Conservation (phyloP, 1,139 yeast genomes). For the Yamadazyma triangularis region DNA sequence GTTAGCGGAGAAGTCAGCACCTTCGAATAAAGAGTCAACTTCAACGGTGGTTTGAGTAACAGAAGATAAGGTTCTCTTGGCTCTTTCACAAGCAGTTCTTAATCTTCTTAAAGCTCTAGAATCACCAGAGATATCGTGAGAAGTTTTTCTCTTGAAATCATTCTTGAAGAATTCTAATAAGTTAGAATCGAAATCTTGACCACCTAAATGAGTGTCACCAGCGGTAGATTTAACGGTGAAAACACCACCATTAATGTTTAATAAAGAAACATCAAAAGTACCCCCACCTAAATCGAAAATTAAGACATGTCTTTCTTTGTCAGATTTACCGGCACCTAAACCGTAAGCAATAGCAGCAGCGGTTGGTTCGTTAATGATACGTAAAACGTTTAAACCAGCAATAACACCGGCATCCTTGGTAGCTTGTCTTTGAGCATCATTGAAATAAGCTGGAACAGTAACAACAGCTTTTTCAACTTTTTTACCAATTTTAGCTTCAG, state of each 20-base stretch:
- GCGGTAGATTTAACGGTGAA: constrained; percentile 98
- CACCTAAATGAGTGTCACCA: constrained; percentile 99
- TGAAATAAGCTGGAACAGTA: constrained; percentile 48
- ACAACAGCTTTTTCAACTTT: constrained; percentile 45
- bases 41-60: constrained; percentile 95
- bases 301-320: constrained; percentile 68
- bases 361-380: constrained; percentile 49
- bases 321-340: constrained; percentile 57
- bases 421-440: constrained; percentile 49
- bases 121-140: constrained; percentile 84
- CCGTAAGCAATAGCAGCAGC: constrained; percentile 51
- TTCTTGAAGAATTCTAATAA: constrained; percentile 75
- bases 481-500: constrained; percentile 41
- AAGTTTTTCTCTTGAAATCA: constrained; percentile 96
- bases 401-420: constrained; percentile 48
- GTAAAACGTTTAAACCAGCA: constrained; percentile 47
- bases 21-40: constrained; percentile 94
- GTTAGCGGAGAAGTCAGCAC: constrained; percentile 93
- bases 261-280: constrained; percentile 57
- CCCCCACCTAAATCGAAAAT: constrained; percentile 52
- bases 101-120: constrained; percentile 96
- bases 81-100: constrained; percentile 99
- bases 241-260: constrained; percentile 93
- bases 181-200: constrained; percentile 63
- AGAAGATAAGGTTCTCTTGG: constrained; percentile 96